Evolutionary conservation across 2,329 filamentous ascomycete genomes (phyloP).

Genomic region (Elsinoe arachidis): DNA sequence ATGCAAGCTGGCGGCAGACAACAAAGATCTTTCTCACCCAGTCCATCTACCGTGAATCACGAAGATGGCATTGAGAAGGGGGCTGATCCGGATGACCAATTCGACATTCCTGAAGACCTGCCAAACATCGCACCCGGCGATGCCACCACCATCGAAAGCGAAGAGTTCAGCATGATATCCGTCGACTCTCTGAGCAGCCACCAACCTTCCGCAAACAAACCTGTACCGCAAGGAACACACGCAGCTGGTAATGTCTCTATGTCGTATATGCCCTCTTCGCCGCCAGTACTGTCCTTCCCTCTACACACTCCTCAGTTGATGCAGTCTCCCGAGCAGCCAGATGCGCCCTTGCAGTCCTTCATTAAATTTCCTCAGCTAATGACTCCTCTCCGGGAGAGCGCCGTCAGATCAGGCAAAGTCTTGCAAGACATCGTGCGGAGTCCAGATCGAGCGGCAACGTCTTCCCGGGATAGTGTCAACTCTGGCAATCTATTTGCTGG

Average conservation of each 20-base stretch:
- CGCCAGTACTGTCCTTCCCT: constrained; percentile 17
- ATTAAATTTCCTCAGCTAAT: constrained; percentile 11
- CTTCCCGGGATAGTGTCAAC: not conserved
- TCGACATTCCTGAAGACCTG: constrained; percentile 1
- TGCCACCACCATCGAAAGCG: constrained; percentile 38
- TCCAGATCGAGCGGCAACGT: constrained; percentile 8
- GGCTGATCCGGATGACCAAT: constrained; percentile 20
- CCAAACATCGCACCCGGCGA: constrained; percentile 28
- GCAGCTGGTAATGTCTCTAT: constrained; percentile 6
- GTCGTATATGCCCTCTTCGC: constrained; percentile 26
- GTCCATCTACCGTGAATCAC: not conserved
- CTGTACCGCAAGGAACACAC: not conserved
- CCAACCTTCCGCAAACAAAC: not conserved
- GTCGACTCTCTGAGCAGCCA: constrained; percentile 36
- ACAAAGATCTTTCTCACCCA: not conserved
- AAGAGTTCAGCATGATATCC: constrained; percentile 45
- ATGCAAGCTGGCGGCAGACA: not conserved
- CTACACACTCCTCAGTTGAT: constrained; percentile 9
- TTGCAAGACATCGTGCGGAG: constrained; percentile 16
- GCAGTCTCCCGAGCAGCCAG: constrained; percentile 13
- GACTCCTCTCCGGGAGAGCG: constrained; percentile 15
- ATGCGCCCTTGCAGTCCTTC: constrained; percentile 7
- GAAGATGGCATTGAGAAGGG: constrained; percentile 18
- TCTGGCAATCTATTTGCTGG: constrained; percentile 26
- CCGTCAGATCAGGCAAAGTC: constrained; percentile 14